Evolutionary conservation across 2,329 filamentous ascomycete species (phyloP).

Genomic region (Trematosphaeria pertusa): DNA sequence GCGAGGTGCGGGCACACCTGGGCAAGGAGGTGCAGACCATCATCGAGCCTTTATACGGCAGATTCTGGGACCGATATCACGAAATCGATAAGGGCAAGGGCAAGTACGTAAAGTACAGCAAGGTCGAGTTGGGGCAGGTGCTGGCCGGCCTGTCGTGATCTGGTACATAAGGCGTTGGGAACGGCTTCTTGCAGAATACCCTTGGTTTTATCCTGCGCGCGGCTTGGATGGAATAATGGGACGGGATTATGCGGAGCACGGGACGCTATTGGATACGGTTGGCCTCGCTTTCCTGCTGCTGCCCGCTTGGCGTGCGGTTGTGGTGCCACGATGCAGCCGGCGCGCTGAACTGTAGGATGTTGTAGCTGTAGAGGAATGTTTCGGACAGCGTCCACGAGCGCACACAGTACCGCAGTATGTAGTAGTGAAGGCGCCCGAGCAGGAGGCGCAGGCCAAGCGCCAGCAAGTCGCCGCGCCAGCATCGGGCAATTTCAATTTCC

Average conservation of each 20-base stretch:
- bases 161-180: constrained; percentile 25
- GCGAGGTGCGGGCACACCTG: constrained; percentile 81
- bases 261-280: constrained; percentile 27
- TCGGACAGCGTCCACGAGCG: too few species aligned
- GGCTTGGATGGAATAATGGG: constrained; percentile 18
- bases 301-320: constrained; percentile 12
- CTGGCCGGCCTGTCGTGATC: constrained; percentile 56
- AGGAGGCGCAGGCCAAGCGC: too few species aligned
- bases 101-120: constrained; percentile 98
- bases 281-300: constrained; percentile 3
- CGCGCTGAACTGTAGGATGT: too few species aligned
- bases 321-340: constrained; percentile 20
- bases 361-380: too few species aligned
- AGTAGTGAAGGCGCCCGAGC: too few species aligned
- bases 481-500: too few species aligned
- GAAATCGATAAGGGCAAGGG: constrained; percentile 97
- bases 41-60: constrained; percentile 90
- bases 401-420: too few species aligned
- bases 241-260: constrained; percentile 17
- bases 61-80: constrained; percentile 97
- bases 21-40: constrained; percentile 86
- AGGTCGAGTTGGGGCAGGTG: constrained; percentile 73
- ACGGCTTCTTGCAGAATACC: constrained; percentile 40
- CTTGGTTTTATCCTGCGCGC: constrained; percentile 33
- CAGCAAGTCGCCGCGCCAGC: too few species aligned